Evolutionary conservation across 208 protist species (phyloP).

Genomic region (Crithidia sp.): DNA sequence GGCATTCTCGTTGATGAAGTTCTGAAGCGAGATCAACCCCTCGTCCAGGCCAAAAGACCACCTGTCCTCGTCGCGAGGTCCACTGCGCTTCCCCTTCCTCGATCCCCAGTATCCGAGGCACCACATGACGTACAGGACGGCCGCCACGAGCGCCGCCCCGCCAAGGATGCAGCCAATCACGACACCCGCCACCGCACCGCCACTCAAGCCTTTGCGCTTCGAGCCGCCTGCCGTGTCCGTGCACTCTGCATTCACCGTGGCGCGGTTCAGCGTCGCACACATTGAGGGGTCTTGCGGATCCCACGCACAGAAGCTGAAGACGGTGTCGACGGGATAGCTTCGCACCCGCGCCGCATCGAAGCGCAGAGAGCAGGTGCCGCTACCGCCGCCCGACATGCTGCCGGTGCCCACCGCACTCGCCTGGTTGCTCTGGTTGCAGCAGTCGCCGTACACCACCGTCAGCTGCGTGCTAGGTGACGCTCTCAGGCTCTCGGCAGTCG

Average conservation of each 20-base stretch:
- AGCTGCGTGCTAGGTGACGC: constrained; percentile 17
- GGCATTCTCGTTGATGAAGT: not conserved
- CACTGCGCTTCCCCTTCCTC: not conserved
- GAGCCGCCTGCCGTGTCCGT: not conserved
- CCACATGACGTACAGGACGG: constrained; percentile 32
- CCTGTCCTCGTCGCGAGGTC: not conserved
- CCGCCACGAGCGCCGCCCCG: constrained; percentile 33
- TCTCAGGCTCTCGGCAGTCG: constrained; percentile 15
- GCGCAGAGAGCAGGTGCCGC: constrained; percentile 35
- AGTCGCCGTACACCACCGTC: constrained; percentile 51
- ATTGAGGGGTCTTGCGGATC: constrained; percentile 37
- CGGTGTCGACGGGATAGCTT: constrained; percentile 25
- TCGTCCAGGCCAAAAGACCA: not conserved
- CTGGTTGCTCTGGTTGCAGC: constrained; percentile 37
- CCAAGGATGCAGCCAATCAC: constrained; percentile 35
- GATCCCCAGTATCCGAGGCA: constrained; percentile 21
- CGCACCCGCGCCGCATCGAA: constrained; percentile 31
- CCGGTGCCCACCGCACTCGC: constrained; percentile 37
- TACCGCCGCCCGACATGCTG: constrained; percentile 14
- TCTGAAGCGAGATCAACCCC: too few relatives aligned
- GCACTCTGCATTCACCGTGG: constrained; percentile 36
- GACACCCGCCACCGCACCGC: constrained; percentile 39
- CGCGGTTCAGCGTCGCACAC: constrained; percentile 41
- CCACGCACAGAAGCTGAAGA: constrained; percentile 61
- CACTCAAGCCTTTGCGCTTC: constrained; percentile 25